A percentile compares a stretch with the other conserved stretches of the same genome.
phyloP scores from a whole-genome alignment of 2,329 filamentous ascomycete species.

The Gnomoniopsis smithogilvyi region DNA sequence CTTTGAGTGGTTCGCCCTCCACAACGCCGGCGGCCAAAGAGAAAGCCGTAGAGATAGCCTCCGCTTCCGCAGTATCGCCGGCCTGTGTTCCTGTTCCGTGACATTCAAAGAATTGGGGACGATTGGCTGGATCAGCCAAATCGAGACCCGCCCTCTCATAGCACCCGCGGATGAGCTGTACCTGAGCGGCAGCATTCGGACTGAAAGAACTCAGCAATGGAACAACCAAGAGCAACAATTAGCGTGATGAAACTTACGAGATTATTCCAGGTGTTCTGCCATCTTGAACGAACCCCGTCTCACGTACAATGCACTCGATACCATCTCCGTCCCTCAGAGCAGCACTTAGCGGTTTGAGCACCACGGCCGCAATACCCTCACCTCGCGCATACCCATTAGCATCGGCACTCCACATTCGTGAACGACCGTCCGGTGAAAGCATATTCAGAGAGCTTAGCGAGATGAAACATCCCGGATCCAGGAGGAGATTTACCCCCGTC shows the following conservation, averaged over 20 bases:
- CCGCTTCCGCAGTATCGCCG: conserved; percentile 28
- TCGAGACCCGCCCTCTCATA: conserved; percentile 37
- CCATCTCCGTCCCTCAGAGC: conserved; percentile 42
- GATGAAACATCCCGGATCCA: conserved; percentile 28
- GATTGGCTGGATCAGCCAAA: conserved; percentile 21
- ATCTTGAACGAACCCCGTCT: conserved; percentile 40
- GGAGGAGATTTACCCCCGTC: conserved; percentile 32
- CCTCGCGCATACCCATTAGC: conserved; percentile 51
- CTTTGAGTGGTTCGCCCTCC: conserved; percentile 17
- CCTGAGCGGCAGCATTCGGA: conserved; percentile 40
- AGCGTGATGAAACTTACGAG: too few relatives aligned
- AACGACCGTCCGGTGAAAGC: conserved; percentile 34
- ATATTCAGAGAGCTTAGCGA: conserved; percentile 34
- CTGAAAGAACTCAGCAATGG: too few relatives aligned
- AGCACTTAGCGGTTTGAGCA: conserved; percentile 42
- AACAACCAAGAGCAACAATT: too few relatives aligned
- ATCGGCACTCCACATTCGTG: conserved; percentile 39
- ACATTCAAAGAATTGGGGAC: conserved; percentile 37
- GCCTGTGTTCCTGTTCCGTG: conserved; percentile 29
- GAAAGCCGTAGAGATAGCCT: conserved; percentile 30
- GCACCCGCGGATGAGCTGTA: conserved; percentile 32
- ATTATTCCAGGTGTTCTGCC: conserved; percentile 46
- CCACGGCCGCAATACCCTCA: conserved; percentile 43
- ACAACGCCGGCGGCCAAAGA: conserved; percentile 18
- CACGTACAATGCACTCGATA: conserved; percentile 39